These are phyloP conservation scores for Suhomyces yuchorum DNA, from an alignment of 1,139 yeast genomes.

Conservation along the genomic window DNA sequence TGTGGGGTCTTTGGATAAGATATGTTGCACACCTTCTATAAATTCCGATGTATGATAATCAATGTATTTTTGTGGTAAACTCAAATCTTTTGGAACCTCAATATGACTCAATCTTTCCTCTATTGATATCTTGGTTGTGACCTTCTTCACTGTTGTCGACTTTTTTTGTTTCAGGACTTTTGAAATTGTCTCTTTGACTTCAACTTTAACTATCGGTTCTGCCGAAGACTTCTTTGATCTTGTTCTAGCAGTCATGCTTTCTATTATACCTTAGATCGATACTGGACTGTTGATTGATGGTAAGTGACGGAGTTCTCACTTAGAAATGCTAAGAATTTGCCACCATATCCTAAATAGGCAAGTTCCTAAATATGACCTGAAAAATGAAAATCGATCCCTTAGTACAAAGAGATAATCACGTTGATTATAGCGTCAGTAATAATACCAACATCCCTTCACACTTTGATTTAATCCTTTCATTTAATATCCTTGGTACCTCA, in stretches of 20 bases:
- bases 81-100: slow-evolving; percentile 27
- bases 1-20: slow-evolving; percentile 46
- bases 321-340: not conserved
- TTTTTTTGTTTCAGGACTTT: slow-evolving; percentile 10
- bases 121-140: slow-evolving; percentile 17
- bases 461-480: no score
- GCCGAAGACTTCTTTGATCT: not conserved
- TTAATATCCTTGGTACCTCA: no score
- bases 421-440: not conserved
- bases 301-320: not conserved
- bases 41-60: slow-evolving; percentile 48
- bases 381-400: no score
- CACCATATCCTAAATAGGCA: slow-evolving; percentile 1
- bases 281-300: not conserved
- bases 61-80: slow-evolving; percentile 44
- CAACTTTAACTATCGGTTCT: not conserved
- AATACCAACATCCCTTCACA: no score
- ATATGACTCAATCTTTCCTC: slow-evolving; percentile 35
- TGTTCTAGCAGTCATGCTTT: slow-evolving; percentile 1
- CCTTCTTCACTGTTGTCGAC: slow-evolving; percentile 3
- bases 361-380: not conserved
- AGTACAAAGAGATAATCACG: not conserved
- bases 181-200: not conserved
- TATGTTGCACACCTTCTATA: slow-evolving; percentile 41
- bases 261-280: no score